Conservation (phyloP, 306 rosid species). For the Begonia loranthoides region DNA sequence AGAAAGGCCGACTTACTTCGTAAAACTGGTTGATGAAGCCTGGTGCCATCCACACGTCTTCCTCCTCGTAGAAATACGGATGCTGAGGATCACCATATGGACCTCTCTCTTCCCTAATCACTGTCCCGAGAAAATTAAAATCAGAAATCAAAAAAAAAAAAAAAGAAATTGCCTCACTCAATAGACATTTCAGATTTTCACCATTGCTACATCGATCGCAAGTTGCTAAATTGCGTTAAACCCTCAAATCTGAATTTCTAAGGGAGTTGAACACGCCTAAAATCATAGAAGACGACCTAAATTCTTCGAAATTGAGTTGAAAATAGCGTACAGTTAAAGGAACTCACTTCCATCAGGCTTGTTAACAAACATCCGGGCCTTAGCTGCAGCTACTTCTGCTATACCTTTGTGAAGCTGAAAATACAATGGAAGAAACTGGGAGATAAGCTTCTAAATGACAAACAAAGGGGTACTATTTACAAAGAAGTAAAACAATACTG, state of each 20-base stretch:
- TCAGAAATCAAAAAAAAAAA: not conserved
- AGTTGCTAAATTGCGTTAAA: no score
- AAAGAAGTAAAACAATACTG: conserved; percentile 26
- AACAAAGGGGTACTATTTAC: not conserved
- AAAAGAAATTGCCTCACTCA: no score
- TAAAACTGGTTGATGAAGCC: conserved; percentile 91
- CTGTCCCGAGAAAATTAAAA: conserved; percentile 24
- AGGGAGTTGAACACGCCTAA: no score
- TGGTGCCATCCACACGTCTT: conserved; percentile 95
- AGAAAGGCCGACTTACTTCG: conserved; percentile 38
- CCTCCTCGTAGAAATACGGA: conserved; percentile 88
- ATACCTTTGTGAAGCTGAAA: conserved; percentile 85
- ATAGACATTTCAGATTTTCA: no score
- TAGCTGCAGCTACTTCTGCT: conserved; percentile 98
- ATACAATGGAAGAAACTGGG: conserved; percentile 11
- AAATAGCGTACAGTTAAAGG: not conserved
- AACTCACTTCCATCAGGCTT: conserved; percentile 96
- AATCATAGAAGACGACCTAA: no score
- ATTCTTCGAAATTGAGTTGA: no score
- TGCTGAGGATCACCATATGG: conserved; percentile 89
- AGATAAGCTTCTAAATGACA: conserved; percentile 6
- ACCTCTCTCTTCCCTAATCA: conserved; percentile 91
- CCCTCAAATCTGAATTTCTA: no score
- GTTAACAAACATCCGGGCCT: conserved; percentile 97
- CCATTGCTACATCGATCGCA: no score